phyloP scores from a whole-genome alignment of 1,284 basidiomycete species.

The Farysia itapuensis region DNA sequence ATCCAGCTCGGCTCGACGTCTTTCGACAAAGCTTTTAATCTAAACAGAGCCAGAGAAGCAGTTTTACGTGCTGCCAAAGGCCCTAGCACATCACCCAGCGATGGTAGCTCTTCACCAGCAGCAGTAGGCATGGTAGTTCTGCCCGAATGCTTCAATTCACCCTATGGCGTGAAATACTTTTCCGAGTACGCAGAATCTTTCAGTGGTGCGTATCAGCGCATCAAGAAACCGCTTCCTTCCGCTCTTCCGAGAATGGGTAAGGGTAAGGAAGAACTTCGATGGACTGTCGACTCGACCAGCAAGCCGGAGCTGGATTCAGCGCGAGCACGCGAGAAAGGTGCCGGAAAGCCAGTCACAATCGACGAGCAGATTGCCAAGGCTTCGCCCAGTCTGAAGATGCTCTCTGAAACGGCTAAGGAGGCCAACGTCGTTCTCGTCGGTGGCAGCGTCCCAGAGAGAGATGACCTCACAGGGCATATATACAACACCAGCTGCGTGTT shows the following conservation, averaged over 20 bases:
- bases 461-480: conserved; percentile 44
- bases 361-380: conserved; percentile 62
- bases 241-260: conserved; percentile 24
- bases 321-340: conserved; percentile 28
- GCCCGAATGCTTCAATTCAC: conserved; percentile 97
- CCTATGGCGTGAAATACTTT: conserved; percentile 76
- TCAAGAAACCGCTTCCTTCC: conserved; percentile 40
- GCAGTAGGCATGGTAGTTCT: conserved; percentile 47
- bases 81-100: conserved; percentile 5
- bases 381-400: conserved; percentile 72
- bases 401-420: conserved; percentile 79
- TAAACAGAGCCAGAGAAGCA: conserved; percentile 43
- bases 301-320: conserved; percentile 21
- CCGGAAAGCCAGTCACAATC: conserved; percentile 64
- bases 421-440: conserved; percentile 86
- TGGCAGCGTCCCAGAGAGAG: conserved; percentile 64
- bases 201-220: conserved; percentile 49
- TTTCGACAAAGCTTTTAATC: conserved; percentile 50
- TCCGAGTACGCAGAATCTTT: conserved; percentile 55
- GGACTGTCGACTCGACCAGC: conserved; percentile 44
- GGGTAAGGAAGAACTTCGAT: conserved; percentile 32
- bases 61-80: conserved; percentile 19
- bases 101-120: conserved; percentile 8
- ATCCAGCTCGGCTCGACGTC: conserved; percentile 55
- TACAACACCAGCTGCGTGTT: conserved; percentile 67